Percentiles rank a stretch among this genome's conserved stretches.
Conservation (phyloP, 2,329 filamentous ascomycete genomes). For the Microcyclospora pomicola region DNA sequence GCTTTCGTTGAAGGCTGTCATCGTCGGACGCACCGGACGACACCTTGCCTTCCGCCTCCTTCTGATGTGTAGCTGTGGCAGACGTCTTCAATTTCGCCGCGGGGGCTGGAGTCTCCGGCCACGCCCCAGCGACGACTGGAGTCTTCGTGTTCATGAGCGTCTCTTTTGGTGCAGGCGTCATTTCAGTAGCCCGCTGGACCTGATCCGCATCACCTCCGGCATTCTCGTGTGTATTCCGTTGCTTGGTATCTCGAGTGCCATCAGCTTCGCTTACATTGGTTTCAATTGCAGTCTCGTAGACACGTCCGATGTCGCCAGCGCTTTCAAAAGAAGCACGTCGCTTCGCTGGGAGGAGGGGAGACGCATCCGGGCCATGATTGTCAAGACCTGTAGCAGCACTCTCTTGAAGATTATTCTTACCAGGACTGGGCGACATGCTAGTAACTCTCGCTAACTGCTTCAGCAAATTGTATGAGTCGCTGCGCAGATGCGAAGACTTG, state of each 20-base stretch:
- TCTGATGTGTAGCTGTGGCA: background rate
- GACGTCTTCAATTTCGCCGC: background rate
- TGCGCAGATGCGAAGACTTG: conserved; percentile 22
- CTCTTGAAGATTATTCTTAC: conserved; percentile 8
- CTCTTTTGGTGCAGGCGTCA: conserved; percentile 1
- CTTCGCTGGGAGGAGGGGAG: too few species aligned
- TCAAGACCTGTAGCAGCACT: too few species aligned
- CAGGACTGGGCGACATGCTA: conserved; percentile 33
- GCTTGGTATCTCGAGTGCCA: background rate
- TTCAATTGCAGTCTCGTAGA: background rate
- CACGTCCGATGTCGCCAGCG: background rate
- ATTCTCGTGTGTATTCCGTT: background rate
- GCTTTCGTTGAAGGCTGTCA: background rate
- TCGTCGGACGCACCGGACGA: too few species aligned
- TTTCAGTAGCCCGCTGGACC: background rate
- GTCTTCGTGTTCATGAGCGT: conserved; percentile 22
- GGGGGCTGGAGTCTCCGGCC: conserved; percentile 31
- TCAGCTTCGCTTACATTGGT: too few species aligned
- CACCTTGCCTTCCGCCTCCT: background rate
- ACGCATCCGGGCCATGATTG: too few species aligned
- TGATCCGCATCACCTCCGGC: background rate
- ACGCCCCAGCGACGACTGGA: conserved; percentile 33
- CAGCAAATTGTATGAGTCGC: conserved; percentile 34
- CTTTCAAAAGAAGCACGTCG: background rate
- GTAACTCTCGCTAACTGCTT: conserved; percentile 32